Base-by-base conservation (phyloP, 2,329 filamentous ascomycete genomes). In the Neofusicoccum sp. region DNA sequence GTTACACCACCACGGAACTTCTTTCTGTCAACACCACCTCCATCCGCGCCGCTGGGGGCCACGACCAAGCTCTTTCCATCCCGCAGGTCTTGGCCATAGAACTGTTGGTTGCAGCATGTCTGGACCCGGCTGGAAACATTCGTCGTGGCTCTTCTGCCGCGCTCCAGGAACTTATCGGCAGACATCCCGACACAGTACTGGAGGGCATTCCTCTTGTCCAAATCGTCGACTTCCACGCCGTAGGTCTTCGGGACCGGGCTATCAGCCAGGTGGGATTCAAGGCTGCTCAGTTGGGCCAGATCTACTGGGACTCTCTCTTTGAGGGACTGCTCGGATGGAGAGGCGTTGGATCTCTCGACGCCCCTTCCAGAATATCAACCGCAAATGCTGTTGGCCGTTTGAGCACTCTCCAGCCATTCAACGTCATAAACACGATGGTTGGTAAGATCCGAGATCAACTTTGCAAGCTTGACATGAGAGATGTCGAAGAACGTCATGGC, bases 91-190 rank as follows among this genome's bases (percentile, higher is more conserved):
- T 99, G 8, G 93, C 90, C 0, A 89, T 88, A 0, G 89, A 96
- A 68, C 81, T 99, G 12, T 84, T 96, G 0, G 85, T 89, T 11
- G 86, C 91, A 1, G 92, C 91, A 5, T 95, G 89, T 64, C 81
- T 97, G 6, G 95, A 99, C 70, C 88, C 93, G 1, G 88, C 91
- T 9, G 95, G 95, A 3, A 99, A 99, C 67, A 96, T 99, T 67
- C 84, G 95, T 57, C 86, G 95, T 65, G 95, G 93, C 3, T 89
- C 93, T 31, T 98, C 95, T 28, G 95, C 95, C 44, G 95, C 95
- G 2, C 78, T 99, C 38, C 95, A 99, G 71, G 95, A 99, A 72
- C 82, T 99, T 12, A 89, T 98, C 62, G 95, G 95, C 9, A 86
- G 95, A 8, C 93, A 99, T 75, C 93, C 95, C 0, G 88, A 97